Evolutionary conservation across 2,329 filamentous ascomycete genomes (phyloP).

Genomic region (Colletotrichum sp.): DNA sequence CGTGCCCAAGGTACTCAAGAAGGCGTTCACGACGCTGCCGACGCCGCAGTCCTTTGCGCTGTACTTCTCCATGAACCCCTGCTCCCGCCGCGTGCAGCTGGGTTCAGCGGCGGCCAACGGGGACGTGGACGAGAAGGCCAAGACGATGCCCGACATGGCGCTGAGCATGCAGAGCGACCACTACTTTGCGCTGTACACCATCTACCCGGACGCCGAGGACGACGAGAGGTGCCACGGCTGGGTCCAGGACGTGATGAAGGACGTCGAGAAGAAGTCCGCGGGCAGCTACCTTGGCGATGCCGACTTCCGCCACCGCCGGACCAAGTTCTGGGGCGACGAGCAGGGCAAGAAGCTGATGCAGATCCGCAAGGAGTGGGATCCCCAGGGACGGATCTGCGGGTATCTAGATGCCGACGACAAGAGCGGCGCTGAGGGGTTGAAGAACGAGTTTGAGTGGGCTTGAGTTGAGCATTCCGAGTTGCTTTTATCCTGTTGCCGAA

Average conservation of each 20-base stretch:
- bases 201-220: slow-evolving; percentile 52
- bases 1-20: slow-evolving; percentile 46
- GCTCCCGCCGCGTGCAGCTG: slow-evolving; percentile 29
- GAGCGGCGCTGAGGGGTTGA: slow-evolving; percentile 47
- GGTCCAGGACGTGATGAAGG: slow-evolving; percentile 45
- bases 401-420: slow-evolving; percentile 52
- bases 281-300: slow-evolving; percentile 61
- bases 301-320: slow-evolving; percentile 53
- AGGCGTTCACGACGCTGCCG: slow-evolving; percentile 53
- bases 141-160: slow-evolving; percentile 53
- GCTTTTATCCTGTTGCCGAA: not conserved
- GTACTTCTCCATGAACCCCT: slow-evolving; percentile 57
- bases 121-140: not conserved
- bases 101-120: slow-evolving; percentile 37
- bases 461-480: not conserved
- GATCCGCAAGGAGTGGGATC: slow-evolving; percentile 49
- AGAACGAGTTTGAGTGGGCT: slow-evolving; percentile 43
- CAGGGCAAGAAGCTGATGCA: slow-evolving; percentile 45
- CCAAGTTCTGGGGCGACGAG: slow-evolving; percentile 52
- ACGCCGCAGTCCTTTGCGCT: slow-evolving; percentile 48
- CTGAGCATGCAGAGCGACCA: slow-evolving; percentile 60
- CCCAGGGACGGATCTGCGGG: slow-evolving; percentile 38
- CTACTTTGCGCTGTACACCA: slow-evolving; percentile 58
- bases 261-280: slow-evolving; percentile 42
- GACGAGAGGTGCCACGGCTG: slow-evolving; percentile 49